Base-by-base conservation (phyloP, 129 eudicot species). In the Tagetes patula region DNA sequence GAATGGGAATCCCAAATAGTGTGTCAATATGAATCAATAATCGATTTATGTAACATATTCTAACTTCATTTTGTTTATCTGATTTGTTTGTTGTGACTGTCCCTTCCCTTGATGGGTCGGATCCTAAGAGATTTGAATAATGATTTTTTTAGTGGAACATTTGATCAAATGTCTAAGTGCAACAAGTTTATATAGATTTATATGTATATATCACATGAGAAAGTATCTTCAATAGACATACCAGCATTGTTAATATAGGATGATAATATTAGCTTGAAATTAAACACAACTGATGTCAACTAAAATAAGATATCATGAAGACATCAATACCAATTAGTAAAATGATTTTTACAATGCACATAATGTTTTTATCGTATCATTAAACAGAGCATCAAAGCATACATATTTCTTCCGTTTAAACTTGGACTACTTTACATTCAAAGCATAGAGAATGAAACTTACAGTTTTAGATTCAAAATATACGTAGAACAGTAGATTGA, bases 1-100 rank as follows among this genome's bases (percentile, higher is more conserved):
- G 88, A 34, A 87, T 70, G 74, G 96, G 96, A 43, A 89, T 89
- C 69, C 96, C 96, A 48, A 89, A 89, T 31, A 89, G 93, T 76
- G 84, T 82, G 36, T 75, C 96, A 1, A 82, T 87, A 34, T 88
- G 79, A 83, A 54, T 14, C 60, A 54, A 54, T 54, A 20, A 14
- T 20, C 34, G 3, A 10, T 54, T 20, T 54, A 14, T 54, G 59
- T 53, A 14, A 53, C 3, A 0, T 33, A 32, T 32, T 59, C n/a
- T 9, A 11, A 7, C 8, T 59, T 59, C 41, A 10, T 6, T 59
- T 9, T 11, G 13, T 33, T 59, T 3, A 11, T 59, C 10, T 59
- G 20, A 3, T 60, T 10, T 34, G 20, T 34, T 60, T 34, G 65
- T 60, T 33, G 42, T 33, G 34, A 2, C 33, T 60, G 9, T 60